These are phyloP conservation scores for Scortechinia acanthostroma DNA, from an alignment of 2,329 filamentous ascomycete genomes.

Conservation along the genomic window DNA sequence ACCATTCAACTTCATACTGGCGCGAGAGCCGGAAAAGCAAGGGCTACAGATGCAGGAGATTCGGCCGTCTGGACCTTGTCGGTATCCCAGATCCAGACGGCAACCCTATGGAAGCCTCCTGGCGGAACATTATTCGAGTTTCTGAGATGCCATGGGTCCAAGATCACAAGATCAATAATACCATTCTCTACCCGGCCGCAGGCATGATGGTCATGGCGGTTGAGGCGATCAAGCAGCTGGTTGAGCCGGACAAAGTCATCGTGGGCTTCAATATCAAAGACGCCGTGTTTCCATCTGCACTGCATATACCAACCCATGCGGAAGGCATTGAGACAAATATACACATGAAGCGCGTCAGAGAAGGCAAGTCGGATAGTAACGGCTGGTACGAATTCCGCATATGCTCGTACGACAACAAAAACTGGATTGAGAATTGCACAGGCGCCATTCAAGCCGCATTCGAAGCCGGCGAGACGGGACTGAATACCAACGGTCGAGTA, in stretches of 20 bases:
- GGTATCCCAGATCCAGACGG: background rate
- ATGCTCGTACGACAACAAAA: background rate
- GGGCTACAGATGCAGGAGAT: background rate
- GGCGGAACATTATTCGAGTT: background rate
- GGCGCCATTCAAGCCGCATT: too few relatives aligned
- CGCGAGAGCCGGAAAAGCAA: background rate
- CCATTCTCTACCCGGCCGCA: background rate
- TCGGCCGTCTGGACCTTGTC: background rate
- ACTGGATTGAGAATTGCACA: background rate
- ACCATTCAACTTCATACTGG: background rate
- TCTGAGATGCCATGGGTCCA: background rate
- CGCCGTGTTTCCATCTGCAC: background rate
- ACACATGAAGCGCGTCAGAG: too few relatives aligned
- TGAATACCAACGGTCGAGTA: too few relatives aligned
- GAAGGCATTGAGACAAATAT: background rate
- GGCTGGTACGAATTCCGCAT: background rate
- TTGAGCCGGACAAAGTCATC: background rate
- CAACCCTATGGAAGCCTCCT: background rate
- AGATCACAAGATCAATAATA: background rate
- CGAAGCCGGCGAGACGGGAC: too few relatives aligned
- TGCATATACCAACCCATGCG: too few relatives aligned
- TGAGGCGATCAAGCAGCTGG: background rate
- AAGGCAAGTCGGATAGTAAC: too few relatives aligned
- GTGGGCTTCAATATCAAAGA: background rate
- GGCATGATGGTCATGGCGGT: constrained; percentile 1